Evolutionary conservation across 1,139 yeast genomes (phyloP).

Genomic region (Saccharomycopsis hybrid): DNA sequence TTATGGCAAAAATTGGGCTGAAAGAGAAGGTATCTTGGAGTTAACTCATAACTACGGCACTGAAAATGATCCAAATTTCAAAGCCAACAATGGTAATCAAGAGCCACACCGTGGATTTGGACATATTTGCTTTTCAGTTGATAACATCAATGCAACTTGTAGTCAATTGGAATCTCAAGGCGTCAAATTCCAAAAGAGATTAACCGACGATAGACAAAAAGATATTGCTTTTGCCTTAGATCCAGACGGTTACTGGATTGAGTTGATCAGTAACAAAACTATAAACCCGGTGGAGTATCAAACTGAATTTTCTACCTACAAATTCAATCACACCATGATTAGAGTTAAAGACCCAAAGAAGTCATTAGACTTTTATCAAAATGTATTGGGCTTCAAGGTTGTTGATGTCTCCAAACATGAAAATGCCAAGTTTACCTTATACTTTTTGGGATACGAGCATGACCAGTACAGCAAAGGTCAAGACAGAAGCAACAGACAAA

Average conservation of each 20-base stretch:
- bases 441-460: slow-evolving; percentile 71
- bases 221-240: slow-evolving; percentile 91
- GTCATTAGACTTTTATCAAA: slow-evolving; percentile 70
- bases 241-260: slow-evolving; percentile 97
- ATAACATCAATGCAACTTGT: slow-evolving; percentile 64
- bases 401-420: slow-evolving; percentile 49
- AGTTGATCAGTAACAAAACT: slow-evolving; percentile 60
- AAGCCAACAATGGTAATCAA: slow-evolving; percentile 72
- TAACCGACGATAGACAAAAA: slow-evolving; percentile 85
- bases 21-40: slow-evolving; percentile 74
- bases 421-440: slow-evolving; percentile 74
- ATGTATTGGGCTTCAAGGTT: slow-evolving; percentile 74
- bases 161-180: slow-evolving; percentile 46
- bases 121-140: slow-evolving; percentile 83
- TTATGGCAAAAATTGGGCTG: slow-evolving; percentile 46
- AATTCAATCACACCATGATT: slow-evolving; percentile 88
- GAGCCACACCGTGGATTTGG: slow-evolving; percentile 90
- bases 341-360: slow-evolving; percentile 79
- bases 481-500: slow-evolving; percentile 35
- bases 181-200: slow-evolving; percentile 74
- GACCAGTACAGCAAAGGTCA: slow-evolving; percentile 30
- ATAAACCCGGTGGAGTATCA: slow-evolving; percentile 33
- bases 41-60: slow-evolving; percentile 77
- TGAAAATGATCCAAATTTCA: slow-evolving; percentile 53
- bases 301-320: slow-evolving; percentile 40